phyloP scores from a whole-genome alignment of 805 yeast genomes.

The Saccharomycodes ludwigii region DNA sequence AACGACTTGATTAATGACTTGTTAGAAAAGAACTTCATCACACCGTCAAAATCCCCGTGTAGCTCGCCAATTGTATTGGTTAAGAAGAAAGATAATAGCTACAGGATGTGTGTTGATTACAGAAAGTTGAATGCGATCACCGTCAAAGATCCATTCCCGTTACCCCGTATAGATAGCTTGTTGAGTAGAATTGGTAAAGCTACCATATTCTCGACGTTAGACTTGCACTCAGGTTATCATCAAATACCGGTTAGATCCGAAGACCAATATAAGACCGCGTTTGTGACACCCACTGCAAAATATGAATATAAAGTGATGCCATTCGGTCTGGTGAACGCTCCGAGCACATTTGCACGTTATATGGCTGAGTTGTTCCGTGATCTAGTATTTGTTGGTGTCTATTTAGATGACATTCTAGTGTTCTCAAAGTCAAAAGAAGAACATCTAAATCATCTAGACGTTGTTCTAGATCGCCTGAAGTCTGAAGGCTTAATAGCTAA shows the following conservation, averaged over 20 bases:
- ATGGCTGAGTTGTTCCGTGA: slow-evolving; percentile 12
- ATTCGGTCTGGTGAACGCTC: slow-evolving; percentile 11
- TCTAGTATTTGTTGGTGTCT: slow-evolving; percentile 7
- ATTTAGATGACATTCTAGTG: slow-evolving; percentile 11
- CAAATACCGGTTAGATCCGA: slow-evolving; percentile 7
- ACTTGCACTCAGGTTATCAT: slow-evolving; percentile 9
- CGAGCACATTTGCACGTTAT: slow-evolving; percentile 11
- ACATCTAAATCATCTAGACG: too few species aligned
- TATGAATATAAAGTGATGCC: slow-evolving; percentile 12
- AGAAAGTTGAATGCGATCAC: slow-evolving; percentile 7
- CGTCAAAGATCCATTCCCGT: slow-evolving; percentile 7
- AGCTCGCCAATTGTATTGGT: slow-evolving; percentile 10
- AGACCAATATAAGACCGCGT: slow-evolving; percentile 7
- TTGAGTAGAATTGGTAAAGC: slow-evolving; percentile 3
- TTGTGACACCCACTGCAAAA: slow-evolving; percentile 9
- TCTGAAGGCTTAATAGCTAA: slow-evolving; percentile 9
- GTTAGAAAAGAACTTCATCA: slow-evolving; percentile 5
- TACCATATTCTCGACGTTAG: slow-evolving; percentile 6
- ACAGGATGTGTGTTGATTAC: slow-evolving; percentile 8
- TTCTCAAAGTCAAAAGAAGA: slow-evolving; percentile 4
- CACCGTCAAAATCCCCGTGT: slow-evolving; percentile 7
- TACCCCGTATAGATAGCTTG: slow-evolving; percentile 6
- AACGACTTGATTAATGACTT: slow-evolving; percentile 6
- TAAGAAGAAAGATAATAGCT: slow-evolving; percentile 9
- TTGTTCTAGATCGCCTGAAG: too few species aligned